phyloP scores from a whole-genome alignment of 768 basidiomycete species.

The Xerocomellus amylosporus region DNA sequence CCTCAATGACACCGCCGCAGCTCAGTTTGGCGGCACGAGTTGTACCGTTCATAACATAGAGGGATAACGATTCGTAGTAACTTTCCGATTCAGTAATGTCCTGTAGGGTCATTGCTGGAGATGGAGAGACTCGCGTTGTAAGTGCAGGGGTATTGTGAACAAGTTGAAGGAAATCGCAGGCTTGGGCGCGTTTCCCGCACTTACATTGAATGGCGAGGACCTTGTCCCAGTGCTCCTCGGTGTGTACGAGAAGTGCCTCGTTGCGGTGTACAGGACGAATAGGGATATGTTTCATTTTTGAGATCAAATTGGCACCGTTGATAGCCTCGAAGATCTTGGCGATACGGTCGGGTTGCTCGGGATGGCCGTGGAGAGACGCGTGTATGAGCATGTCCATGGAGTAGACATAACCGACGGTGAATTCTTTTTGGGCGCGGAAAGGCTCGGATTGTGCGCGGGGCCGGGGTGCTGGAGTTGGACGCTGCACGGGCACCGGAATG shows the following conservation, averaged over 20 bases:
- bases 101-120: constrained; percentile 68
- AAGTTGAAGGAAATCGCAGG: constrained; percentile 2
- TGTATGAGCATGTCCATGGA: constrained; percentile 86
- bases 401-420: constrained; percentile 80
- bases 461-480: constrained; percentile 18
- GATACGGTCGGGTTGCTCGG: constrained; percentile 78
- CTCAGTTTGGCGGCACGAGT: constrained; percentile 83
- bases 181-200: constrained; percentile 29
- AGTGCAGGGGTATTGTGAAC: constrained; percentile 6
- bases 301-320: constrained; percentile 52
- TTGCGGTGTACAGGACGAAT: constrained; percentile 70
- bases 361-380: constrained; percentile 64
- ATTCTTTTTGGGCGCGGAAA: constrained; percentile 19
- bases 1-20: constrained; percentile 93
- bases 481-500: constrained; percentile 3
- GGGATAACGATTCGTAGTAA: constrained; percentile 88
- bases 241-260: constrained; percentile 88
- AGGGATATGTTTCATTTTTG: constrained; percentile 74
- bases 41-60: constrained; percentile 87
- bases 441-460: constrained; percentile 34
- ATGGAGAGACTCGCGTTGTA: constrained; percentile 13
- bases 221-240: constrained; percentile 88
- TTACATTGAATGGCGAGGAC: constrained; percentile 79
- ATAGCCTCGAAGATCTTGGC: constrained; percentile 68
- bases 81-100: constrained; percentile 70